Conservation (phyloP, 2,329 filamentous ascomycete species). For the Huntiella decipiens region DNA sequence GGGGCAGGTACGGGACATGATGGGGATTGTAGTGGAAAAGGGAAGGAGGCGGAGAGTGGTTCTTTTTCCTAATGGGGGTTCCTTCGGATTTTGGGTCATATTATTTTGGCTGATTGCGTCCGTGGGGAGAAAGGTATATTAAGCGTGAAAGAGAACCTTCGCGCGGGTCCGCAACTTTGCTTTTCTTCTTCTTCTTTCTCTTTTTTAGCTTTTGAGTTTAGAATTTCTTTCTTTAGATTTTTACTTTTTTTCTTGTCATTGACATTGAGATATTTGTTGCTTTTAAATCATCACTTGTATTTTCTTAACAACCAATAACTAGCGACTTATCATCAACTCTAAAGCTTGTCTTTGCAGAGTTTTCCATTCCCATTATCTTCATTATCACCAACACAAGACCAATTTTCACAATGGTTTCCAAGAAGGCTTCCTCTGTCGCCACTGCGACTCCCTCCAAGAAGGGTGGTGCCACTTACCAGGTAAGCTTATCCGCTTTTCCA, state of each 20-base stretch:
- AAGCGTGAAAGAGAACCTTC: too few species aligned
- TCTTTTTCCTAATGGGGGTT: neutral
- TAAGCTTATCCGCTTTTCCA: conserved; percentile 20
- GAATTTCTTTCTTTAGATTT: neutral
- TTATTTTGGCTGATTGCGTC: conserved; percentile 19
- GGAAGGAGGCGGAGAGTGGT: neutral
- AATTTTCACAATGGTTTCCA: conserved; percentile 34
- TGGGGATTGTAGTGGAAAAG: neutral
- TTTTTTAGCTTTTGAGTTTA: conserved; percentile 12
- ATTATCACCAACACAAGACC: neutral
- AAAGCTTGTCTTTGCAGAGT: neutral
- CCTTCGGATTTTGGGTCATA: neutral
- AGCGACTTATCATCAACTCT: neutral
- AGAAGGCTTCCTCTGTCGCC: conserved; percentile 29
- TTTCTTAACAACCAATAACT: neutral
- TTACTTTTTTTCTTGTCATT: conserved; percentile 2
- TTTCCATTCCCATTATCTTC: neutral
- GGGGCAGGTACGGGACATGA: neutral
- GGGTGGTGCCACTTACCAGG: conserved; percentile 39
- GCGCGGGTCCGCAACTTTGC: neutral
- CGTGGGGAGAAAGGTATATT: conserved; percentile 19
- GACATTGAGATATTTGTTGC: neutral
- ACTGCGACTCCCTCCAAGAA: conserved; percentile 29
- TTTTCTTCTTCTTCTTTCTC: conserved; percentile 15
- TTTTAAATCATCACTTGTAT: neutral